phyloP scores from a whole-genome alignment of 345 rosid species.

The Eutrema heterophyllum region DNA sequence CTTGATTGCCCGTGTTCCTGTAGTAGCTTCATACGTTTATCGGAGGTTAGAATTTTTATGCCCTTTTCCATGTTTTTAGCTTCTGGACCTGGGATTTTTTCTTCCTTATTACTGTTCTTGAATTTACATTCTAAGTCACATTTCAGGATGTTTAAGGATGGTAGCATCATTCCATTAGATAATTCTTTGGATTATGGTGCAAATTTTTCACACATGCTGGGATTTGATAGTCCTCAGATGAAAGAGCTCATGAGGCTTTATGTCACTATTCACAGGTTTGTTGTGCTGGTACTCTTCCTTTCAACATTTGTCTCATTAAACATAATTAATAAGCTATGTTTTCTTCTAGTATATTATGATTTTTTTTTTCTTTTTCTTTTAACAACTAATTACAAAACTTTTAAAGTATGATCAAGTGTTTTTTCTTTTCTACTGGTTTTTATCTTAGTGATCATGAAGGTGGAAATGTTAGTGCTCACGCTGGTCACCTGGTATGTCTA shows the following conservation, averaged over 20 bases:
- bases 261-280: constrained; percentile 81
- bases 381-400: background rate
- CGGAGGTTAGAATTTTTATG: constrained; percentile 42
- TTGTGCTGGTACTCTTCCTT: constrained; percentile 15
- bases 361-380: background rate
- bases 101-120: background rate
- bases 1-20: constrained; percentile 85
- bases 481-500: constrained; percentile 84
- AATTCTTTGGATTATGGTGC: constrained; percentile 84
- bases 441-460: constrained; percentile 93
- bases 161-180: constrained; percentile 57
- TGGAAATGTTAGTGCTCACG: constrained; percentile 95
- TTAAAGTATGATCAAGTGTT: background rate
- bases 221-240: constrained; percentile 78
- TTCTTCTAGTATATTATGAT: background rate
- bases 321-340: background rate
- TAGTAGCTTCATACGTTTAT: constrained; percentile 79
- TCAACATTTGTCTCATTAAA: background rate
- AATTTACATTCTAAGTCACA: background rate
- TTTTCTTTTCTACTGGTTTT: background rate
- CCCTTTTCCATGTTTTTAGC: background rate
- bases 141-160: constrained; percentile 67
- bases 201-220: constrained; percentile 84
- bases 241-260: constrained; percentile 97
- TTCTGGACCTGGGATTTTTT: background rate